Conservation (phyloP, 1,139 yeast species). For the Magnusiomyces paraingens region DNA sequence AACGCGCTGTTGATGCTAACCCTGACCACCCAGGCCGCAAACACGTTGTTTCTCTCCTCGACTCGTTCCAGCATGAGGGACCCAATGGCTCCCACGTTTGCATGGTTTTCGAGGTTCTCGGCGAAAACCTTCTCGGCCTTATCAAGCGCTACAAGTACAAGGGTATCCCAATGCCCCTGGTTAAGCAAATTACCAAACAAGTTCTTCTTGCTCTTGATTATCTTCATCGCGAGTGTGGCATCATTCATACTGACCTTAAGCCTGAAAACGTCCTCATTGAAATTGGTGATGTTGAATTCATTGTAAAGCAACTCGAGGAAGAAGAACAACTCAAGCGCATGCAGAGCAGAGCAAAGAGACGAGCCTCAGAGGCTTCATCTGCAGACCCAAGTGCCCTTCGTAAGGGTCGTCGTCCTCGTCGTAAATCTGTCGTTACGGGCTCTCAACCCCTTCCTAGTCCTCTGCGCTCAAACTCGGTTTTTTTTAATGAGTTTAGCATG, state of each 20-base stretch:
- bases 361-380: constrained; percentile 17
- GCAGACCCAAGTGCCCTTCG: constrained; percentile 16
- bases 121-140: constrained; percentile 70
- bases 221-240: constrained; percentile 79
- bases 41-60: constrained; percentile 63
- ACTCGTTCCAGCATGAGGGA: constrained; percentile 71
- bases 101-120: constrained; percentile 86
- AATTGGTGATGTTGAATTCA: constrained; percentile 68
- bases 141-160: constrained; percentile 59
- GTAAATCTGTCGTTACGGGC: constrained; percentile 76
- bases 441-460: constrained; percentile 85
- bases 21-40: constrained; percentile 64
- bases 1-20: constrained; percentile 42
- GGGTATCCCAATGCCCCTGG: constrained; percentile 68
- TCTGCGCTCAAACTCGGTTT: constrained; percentile 31
- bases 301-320: constrained; percentile 52
- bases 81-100: constrained; percentile 79
- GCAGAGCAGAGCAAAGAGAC: constrained; percentile 17
- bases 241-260: constrained; percentile 83
- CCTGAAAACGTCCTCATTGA: constrained; percentile 86
- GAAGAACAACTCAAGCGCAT: constrained; percentile 32
- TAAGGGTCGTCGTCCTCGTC: constrained; percentile 44
- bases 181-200: constrained; percentile 76
- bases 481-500: constrained; percentile 23
- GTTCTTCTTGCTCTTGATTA: constrained; percentile 70